Conservation (phyloP, 768 basidiomycete genomes). For the Russula lepida region DNA sequence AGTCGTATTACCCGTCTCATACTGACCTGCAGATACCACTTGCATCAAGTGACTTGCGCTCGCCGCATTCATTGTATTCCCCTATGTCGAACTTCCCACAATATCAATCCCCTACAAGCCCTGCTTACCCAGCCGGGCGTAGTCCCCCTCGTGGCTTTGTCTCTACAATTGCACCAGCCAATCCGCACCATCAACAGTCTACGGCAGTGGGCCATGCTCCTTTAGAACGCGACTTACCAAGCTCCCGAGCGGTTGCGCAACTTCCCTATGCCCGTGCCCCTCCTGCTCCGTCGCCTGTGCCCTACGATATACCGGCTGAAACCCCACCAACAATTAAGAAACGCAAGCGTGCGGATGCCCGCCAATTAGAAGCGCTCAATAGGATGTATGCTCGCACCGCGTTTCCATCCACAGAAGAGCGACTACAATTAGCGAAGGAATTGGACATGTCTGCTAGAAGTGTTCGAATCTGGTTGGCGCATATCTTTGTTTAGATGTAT, state of each 20-base stretch:
- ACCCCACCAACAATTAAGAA: slow-evolving; percentile 67
- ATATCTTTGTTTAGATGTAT: background rate
- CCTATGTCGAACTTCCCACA: background rate
- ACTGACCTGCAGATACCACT: slow-evolving; percentile 4
- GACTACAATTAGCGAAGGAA: slow-evolving; percentile 63
- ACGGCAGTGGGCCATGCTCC: slow-evolving; percentile 28
- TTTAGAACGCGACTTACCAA: slow-evolving; percentile 23
- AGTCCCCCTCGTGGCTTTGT: slow-evolving; percentile 21
- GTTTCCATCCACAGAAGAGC: slow-evolving; percentile 82
- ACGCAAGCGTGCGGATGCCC: slow-evolving; percentile 75
- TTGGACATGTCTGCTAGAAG: slow-evolving; percentile 79
- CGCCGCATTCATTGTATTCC: slow-evolving; percentile 14
- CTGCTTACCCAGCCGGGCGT: background rate
- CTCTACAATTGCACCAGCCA: slow-evolving; percentile 15
- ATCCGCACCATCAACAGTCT: slow-evolving; percentile 17
- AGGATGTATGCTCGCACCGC: slow-evolving; percentile 74
- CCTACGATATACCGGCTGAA: slow-evolving; percentile 21
- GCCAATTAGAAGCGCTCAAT: slow-evolving; percentile 72
- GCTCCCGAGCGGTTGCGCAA: too few relatives aligned
- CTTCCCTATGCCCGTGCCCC: slow-evolving; percentile 44
- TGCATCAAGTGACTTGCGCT: slow-evolving; percentile 11
- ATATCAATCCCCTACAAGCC: background rate
- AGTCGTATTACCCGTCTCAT: background rate
- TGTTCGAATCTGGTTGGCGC: slow-evolving; percentile 74
- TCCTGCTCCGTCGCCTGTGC: slow-evolving; percentile 19